Base-by-base conservation (phyloP, 208 protist species). In the Trypanosoma brucei region DNA sequence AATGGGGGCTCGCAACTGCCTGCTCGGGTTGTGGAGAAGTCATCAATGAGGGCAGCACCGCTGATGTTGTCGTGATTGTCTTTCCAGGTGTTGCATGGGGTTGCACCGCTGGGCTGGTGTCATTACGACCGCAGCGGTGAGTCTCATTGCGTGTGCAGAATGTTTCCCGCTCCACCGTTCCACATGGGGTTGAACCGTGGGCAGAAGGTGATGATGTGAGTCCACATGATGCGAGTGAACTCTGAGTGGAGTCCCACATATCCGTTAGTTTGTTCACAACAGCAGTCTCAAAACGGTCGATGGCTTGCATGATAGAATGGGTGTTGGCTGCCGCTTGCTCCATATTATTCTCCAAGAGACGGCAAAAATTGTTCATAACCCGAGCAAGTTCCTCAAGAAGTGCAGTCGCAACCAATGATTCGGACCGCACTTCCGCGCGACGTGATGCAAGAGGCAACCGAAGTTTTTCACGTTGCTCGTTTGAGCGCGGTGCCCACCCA, bases 351-450 rank as follows among this genome's bases (percentile, higher is more conserved):
- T 86, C 79, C 3, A 92, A 66, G 35, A 92, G 42, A 0, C 52
- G 9, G 5, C 59, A 63, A 3, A 92, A 49, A 61, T 86, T 92
- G 13, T 71, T 68, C 55, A 88, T 75, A 48, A 84, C 73, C 14
- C 73, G 76, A 3, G 56, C 46, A 0, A 83, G 56, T 22, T 64
- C 62, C 37, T 68, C 62, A 39, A 75, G 48, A 8, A 60, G 48
- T 22, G 61, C 22, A 46, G 8, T 11, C 6, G 8, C 42, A 6
- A 11, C 42, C 0, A 22, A 22, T 22, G 22, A 22, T 22, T 22
- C 22, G 22, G 22, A 22, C 22, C 22, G 0, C 22, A 22, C 22
- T 22, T 22, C 22, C 22, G 22, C 22, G 22, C 22, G 22, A 22
- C 22, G 22, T 22, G 22, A 22, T 22, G 22, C 22, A 22, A 22